A percentile compares a stretch with the other conserved stretches of the same genome.
phyloP scores from a whole-genome alignment of 495 filamentous ascomycete genomes.

The Glonium stellatum region DNA sequence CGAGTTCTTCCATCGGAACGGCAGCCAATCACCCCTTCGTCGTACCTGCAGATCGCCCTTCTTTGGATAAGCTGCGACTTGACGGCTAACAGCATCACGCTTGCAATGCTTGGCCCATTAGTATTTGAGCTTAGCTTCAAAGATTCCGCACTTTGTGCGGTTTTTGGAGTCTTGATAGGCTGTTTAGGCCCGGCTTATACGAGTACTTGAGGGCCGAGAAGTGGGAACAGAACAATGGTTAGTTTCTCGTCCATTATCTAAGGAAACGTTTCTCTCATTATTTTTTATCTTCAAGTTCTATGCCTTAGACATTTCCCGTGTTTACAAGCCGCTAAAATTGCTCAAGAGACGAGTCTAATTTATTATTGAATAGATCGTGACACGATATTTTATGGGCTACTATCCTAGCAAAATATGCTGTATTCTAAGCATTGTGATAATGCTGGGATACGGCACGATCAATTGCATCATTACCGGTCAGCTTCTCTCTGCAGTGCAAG shows the following conservation, averaged over 20 bases:
- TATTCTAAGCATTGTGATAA: slow-evolving; percentile 11
- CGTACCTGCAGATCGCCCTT: slow-evolving; percentile 14
- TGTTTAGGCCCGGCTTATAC: slow-evolving; percentile 15
- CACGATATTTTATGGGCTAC: slow-evolving; percentile 20
- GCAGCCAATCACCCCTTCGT: background rate
- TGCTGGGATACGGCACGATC: slow-evolving; percentile 12
- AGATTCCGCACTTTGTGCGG: slow-evolving; percentile 14
- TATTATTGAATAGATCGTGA: slow-evolving; percentile 5
- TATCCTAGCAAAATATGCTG: slow-evolving; percentile 13
- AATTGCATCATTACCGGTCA: slow-evolving; percentile 41
- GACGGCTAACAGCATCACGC: slow-evolving; percentile 11
- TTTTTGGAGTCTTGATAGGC: slow-evolving; percentile 9
- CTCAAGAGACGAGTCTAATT: background rate
- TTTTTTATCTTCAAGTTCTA: background rate
- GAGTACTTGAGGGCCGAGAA: slow-evolving; percentile 12
- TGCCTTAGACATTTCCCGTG: no score
- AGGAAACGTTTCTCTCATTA: background rate
- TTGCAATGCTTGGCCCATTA: slow-evolving; percentile 13
- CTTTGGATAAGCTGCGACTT: slow-evolving; percentile 18
- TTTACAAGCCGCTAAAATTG: no score
- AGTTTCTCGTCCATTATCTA: background rate
- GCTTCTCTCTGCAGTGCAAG: slow-evolving; percentile 44
- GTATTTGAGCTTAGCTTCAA: slow-evolving; percentile 15
- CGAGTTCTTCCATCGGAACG: slow-evolving; percentile 12
- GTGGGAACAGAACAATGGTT: slow-evolving; percentile 23